Evolutionary conservation across 495 filamentous ascomycete species (phyloP), one percentile per base, ranked within the genome.

Genomic region (Aspergillus bridgeri): DNA sequence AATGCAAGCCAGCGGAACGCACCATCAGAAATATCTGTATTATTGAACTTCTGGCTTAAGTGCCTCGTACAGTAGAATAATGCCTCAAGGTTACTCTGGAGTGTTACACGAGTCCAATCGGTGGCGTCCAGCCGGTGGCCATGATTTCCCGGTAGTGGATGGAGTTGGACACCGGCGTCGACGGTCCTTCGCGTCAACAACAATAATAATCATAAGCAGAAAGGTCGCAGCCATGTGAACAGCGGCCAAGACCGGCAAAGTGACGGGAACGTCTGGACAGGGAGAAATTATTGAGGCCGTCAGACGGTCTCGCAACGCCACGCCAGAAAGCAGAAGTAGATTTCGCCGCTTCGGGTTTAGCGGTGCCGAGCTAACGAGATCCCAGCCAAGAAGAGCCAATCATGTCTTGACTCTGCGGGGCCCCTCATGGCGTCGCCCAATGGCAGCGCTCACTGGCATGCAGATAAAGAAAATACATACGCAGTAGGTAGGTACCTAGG

Each of bases 311-410:
- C n/a, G n/a, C n/a, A n/a, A n/a, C n/a, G n/a, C n/a, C n/a, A n/a
- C n/a, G n/a, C n/a, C n/a, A n/a, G n/a, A n/a, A n/a, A 27, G 25
- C 11, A 29, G 33, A 38, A 11, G 33, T 11, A 8, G 33, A 38
- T 47, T 23, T 20, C 45, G 45, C 45, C 23, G 21, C 21, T 50
- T 50, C 48, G 21, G 17, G 48, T 2, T n/a, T 50, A 50, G 48
- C 29, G 20, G 24, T n/a, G 48, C 48, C 20, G 48, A 50, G 48
- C 48, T 50, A 50, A 50, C 7, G 6, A 47, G 7, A 5, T 24
- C 48, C 48, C 8, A 25, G 48, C 48, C 48, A 50, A 50, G 48
- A 50, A 23, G 27, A 50, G 48, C 48, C 48, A 50, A 50, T 50
- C 22, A 27, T 24, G 13, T 50, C 48, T 50, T 50, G 23, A 25